Evolutionary conservation across 495 filamentous ascomycete genomes (phyloP), one percentile per base, ranked within the genome.

Genomic region (Cairneyella variabilis): DNA sequence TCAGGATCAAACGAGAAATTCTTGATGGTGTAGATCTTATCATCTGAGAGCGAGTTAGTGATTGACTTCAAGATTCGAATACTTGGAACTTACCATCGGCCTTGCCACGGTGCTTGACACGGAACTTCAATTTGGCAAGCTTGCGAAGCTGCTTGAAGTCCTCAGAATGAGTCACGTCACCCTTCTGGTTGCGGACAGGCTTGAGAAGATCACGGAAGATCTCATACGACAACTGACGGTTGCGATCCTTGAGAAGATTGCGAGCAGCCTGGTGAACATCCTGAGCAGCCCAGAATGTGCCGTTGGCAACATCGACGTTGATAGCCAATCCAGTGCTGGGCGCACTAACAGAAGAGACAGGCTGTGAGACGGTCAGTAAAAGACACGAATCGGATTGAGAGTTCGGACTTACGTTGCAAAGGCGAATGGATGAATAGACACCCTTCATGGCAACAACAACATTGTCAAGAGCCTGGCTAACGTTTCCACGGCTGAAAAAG

Each of bases 221-320:
- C 1, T 28, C 16, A 22, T 48, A 64, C 3, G 41, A 30, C 2
- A 53, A n/a, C 12, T 48, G 26, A 7, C 43, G 57, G 34, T 64
- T 61, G 2, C 55, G 27, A 12, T 30, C 38, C 18, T 53, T 53
- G 43, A 34, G 48, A 10, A 60, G 32, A 28, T 64, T 64, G 20
- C 61, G 57, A 22, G 58, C 61, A 56, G 55, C 58, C 26, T 64
- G 61, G 46, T 64, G 61, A 48, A 64, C 40, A 44, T 57, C 47
- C 21, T 59, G 51, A 59, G 67, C 61, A 8, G 66, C 68, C 83
- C 83, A 91, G 71, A 91, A 93, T n/a, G 78, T 79, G 18, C 85
- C 79, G 51, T 90, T 90, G 44, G 86, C 78, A 50, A 88, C 82
- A 59, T 97, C 91, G 21, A 95, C 81, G 56, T 96, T 96, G 56